phyloP scores from a whole-genome alignment of 225 moss, liverwort and hornwort genomes.

The Marchantia paleacea region DNA sequence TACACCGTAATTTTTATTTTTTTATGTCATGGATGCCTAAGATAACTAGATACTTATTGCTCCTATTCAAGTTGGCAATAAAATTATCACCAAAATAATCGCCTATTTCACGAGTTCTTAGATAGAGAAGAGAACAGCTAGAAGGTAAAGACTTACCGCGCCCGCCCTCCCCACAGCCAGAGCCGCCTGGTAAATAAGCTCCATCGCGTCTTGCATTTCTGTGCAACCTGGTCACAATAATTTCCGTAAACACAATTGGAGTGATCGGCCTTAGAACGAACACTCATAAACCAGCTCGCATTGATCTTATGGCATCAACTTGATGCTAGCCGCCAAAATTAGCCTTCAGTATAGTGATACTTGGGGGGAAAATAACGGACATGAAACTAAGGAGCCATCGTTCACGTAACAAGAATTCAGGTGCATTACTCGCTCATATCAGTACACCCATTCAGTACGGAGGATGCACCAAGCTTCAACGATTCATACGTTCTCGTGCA shows the following conservation, averaged over 20 bases:
- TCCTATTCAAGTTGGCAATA: neutral
- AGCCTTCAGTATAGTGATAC: neutral
- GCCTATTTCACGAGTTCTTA: neutral
- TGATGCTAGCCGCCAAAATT: neutral
- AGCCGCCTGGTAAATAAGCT: slow-evolving; percentile 91
- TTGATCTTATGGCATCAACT: neutral
- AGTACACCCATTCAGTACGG: neutral
- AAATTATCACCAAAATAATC: neutral
- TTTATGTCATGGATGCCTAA: neutral
- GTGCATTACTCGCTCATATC: neutral
- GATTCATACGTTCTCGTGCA: too few species aligned
- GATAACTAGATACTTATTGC: neutral
- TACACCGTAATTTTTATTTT: too few species aligned
- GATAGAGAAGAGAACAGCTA: neutral
- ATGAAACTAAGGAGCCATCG: neutral
- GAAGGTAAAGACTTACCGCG: slow-evolving; percentile 53
- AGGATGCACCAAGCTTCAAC: neutral
- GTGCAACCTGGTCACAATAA: slow-evolving; percentile 53
- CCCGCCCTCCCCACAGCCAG: slow-evolving; percentile 77
- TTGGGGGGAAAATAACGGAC: neutral
- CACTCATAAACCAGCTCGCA: neutral
- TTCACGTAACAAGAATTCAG: neutral
- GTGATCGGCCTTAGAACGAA: neutral
- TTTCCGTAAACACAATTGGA: neutral
- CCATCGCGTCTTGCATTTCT: slow-evolving; percentile 96